A percentile compares a stretch with the other conserved stretches of the same genome.
Evolutionary conservation across 2,329 filamentous ascomycete genomes (phyloP).

Genomic region (Dothidotthia symphoricarpi): DNA sequence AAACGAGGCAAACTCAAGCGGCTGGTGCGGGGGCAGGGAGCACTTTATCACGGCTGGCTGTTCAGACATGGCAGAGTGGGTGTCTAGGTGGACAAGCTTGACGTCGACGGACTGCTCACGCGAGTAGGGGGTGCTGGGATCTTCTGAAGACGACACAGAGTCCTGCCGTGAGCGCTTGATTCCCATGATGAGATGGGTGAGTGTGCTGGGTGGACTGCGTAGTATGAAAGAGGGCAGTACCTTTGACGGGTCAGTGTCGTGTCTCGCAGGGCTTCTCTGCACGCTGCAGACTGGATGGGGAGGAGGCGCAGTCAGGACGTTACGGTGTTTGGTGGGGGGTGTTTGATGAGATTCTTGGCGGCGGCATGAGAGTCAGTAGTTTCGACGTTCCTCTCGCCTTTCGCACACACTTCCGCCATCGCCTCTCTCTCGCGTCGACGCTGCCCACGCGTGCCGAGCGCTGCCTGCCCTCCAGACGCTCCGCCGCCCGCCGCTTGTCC

Average conservation of each 20-base stretch:
- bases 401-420: neutral
- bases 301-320: neutral
- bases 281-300: neutral
- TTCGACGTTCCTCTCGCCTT: neutral
- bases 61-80: slow-evolving; percentile 22
- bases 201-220: no score
- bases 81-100: slow-evolving; percentile 58
- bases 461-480: slow-evolving; percentile 22
- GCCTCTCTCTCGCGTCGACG: slow-evolving; percentile 11
- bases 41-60: slow-evolving; percentile 66
- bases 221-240: slow-evolving; percentile 7
- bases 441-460: slow-evolving; percentile 26
- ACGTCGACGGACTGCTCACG: slow-evolving; percentile 28
- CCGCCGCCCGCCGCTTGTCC: slow-evolving; percentile 33
- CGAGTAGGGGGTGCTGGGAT: slow-evolving; percentile 33
- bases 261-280: slow-evolving; percentile 9
- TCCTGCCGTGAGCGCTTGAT: slow-evolving; percentile 59
- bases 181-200: slow-evolving; percentile 47
- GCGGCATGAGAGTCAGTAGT: no score
- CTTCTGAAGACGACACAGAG: slow-evolving; percentile 46
- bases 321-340: no score
- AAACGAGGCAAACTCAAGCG: slow-evolving; percentile 69
- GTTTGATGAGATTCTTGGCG: neutral
- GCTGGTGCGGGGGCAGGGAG: slow-evolving; percentile 75
- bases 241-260: slow-evolving; percentile 3